Base-by-base conservation (phyloP, 176 grass and related monocot species). In the Typha latifolia region DNA sequence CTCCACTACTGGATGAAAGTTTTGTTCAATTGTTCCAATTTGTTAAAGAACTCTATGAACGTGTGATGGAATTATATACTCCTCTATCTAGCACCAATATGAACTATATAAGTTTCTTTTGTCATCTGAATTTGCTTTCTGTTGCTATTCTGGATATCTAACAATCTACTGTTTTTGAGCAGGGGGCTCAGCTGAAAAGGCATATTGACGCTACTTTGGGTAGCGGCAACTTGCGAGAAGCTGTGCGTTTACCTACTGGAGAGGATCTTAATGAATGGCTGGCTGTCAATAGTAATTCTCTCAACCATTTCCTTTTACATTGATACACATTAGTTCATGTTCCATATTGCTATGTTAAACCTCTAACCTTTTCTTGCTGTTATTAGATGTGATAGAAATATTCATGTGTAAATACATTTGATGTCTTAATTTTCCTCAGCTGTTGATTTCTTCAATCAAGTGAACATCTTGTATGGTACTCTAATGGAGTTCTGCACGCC, bases 391-490 rank as follows among this genome's bases (percentile, higher is more conserved):
- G 51, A 55, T 18, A 55, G 18, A 18, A n/a, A 55, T n/a, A 18
- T 55, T 55, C 14, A 55, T 55, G 51, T 55, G 7, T 55, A 55
- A 55, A 55, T 55, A 16, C 14, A 55, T 59, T 59, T 9, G 14
- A 57, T 57, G 2, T 82, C 69, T 76, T 11, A 21, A 57, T 50
- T 72, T 82, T 9, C 79, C 80, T 26, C 85, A 97, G 94, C 85
- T 49, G 89, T 92, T 57, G 94, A 97, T 52, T 97, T 97, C 73
- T 97, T 97, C 84, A 97, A 90, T 62, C 94, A 97, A 85, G 85
- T 93, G 48, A 97, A 82, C 76, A 65, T 97, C 22, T 76, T 97
- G 63, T 97, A 82, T 23, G 85, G 85, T 76, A 97, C 94, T 49
- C 72, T 97, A 32, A 80, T 81, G 78, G 94, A 97, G 62, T 97